phyloP scores from a whole-genome alignment of 2,329 filamentous ascomycete genomes.

The Daldinia sp. region DNA sequence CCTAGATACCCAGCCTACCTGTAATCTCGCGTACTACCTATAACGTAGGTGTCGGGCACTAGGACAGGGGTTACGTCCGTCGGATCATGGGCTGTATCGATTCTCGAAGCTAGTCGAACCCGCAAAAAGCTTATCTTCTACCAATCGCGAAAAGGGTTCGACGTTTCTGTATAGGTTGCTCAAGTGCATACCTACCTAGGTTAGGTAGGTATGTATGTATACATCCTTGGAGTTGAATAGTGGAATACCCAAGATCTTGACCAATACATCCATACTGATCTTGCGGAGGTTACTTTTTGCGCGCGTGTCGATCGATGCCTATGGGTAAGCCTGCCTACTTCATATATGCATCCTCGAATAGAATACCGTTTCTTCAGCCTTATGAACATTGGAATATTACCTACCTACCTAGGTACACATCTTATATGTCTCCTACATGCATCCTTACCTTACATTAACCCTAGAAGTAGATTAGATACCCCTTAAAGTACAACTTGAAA shows the following conservation, averaged over 20 bases:
- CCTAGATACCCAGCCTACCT: too few relatives aligned
- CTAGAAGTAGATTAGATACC: too few relatives aligned
- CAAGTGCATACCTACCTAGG: too few relatives aligned
- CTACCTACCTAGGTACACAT: not conserved
- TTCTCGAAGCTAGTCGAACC: not conserved
- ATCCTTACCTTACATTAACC: too few relatives aligned
- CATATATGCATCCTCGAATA: not conserved
- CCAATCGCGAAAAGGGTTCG: constrained; percentile 14
- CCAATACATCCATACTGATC: too few relatives aligned
- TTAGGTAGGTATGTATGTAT: not conserved
- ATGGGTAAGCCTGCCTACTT: too few relatives aligned
- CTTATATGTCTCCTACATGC: too few relatives aligned
- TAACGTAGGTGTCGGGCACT: not conserved
- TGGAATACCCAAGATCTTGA: too few relatives aligned
- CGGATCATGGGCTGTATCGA: not conserved
- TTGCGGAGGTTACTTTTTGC: not conserved
- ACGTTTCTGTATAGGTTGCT: not conserved
- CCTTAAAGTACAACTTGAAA: too few relatives aligned
- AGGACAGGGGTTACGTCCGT: not conserved
- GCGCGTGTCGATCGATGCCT: not conserved
- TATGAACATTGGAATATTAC: not conserved
- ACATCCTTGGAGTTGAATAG: not conserved
- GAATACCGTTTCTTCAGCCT: constrained; percentile 6
- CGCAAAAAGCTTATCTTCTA: constrained; percentile 26
- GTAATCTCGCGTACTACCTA: too few relatives aligned